These are phyloP conservation scores for Debaryomyces fabryi DNA, from an alignment of 1,139 yeast species.

Conservation along the genomic window DNA sequence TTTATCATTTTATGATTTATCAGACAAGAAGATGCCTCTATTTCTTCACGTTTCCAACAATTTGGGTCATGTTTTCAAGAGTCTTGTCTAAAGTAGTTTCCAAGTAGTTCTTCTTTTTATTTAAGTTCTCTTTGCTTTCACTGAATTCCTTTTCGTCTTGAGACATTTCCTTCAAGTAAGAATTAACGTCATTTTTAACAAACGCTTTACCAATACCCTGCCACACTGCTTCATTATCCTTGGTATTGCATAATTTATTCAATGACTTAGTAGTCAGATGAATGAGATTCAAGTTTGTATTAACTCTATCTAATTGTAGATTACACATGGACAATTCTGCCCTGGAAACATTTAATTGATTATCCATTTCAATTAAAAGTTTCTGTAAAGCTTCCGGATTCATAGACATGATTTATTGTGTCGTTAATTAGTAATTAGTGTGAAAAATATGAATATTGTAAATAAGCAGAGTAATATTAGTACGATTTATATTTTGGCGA, in stretches of 20 bases:
- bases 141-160: slow-evolving; percentile 55
- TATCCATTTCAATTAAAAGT: slow-evolving; percentile 63
- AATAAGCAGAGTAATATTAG: neutral
- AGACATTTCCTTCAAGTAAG: slow-evolving; percentile 52
- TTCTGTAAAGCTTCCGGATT: slow-evolving; percentile 57
- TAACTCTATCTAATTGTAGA: slow-evolving; percentile 57
- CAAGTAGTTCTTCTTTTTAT: slow-evolving; percentile 71
- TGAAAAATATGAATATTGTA: neutral
- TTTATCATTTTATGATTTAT: neutral
- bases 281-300: slow-evolving; percentile 60
- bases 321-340: slow-evolving; percentile 68
- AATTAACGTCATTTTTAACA: slow-evolving; percentile 42
- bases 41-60: slow-evolving; percentile 30
- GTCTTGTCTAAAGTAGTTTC: slow-evolving; percentile 80
- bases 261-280: slow-evolving; percentile 60
- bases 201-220: slow-evolving; percentile 84
- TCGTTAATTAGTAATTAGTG: neutral
- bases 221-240: slow-evolving; percentile 63
- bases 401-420: slow-evolving; percentile 27
- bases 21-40: neutral
- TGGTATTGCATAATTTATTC: slow-evolving; percentile 34
- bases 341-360: slow-evolving; percentile 58
- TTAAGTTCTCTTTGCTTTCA: slow-evolving; percentile 62
- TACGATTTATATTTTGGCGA: neutral
- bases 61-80: slow-evolving; percentile 59